These are phyloP conservation scores for Botrytis tulipae DNA, from an alignment of 2,329 filamentous ascomycete genomes.

Conservation along the genomic window DNA sequence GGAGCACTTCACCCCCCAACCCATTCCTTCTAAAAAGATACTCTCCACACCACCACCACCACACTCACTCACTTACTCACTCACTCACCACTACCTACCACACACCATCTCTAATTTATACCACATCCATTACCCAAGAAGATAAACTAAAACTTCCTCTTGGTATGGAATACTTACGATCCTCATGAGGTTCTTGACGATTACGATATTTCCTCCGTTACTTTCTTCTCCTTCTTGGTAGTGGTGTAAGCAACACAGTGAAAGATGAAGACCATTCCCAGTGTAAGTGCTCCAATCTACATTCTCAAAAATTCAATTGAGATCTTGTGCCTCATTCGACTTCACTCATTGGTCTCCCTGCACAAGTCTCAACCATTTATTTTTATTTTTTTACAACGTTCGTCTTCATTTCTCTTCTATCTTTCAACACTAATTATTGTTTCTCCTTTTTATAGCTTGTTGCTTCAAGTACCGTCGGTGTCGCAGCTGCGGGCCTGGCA, in stretches of 20 bases:
- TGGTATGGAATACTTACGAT: slow-evolving; percentile 35
- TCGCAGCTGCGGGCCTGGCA: slow-evolving; percentile 38
- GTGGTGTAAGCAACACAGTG: slow-evolving; percentile 25
- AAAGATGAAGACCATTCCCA: slow-evolving; percentile 39
- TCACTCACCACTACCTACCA: not conserved
- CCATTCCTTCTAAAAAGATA: slow-evolving; percentile 13
- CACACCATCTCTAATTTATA: not conserved
- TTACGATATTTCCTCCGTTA: slow-evolving; percentile 28
- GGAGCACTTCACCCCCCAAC: not conserved
- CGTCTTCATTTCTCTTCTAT: not conserved
- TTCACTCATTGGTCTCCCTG: slow-evolving; percentile 14
- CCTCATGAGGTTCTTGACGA: slow-evolving; percentile 32
- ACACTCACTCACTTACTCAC: not conserved
- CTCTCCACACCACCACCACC: not conserved
- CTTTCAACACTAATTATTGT: slow-evolving; percentile 12
- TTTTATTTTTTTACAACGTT: not conserved
- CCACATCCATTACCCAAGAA: not conserved
- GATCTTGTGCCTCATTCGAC: slow-evolving; percentile 1
- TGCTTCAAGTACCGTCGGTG: slow-evolving; percentile 40
- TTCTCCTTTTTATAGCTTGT: slow-evolving; percentile 36
- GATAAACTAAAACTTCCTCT: not conserved
- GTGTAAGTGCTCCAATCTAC: slow-evolving; percentile 32
- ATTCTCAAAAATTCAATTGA: not conserved
- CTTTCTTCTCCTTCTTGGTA: slow-evolving; percentile 29
- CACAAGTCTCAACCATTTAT: not conserved